Base-by-base conservation (phyloP, 2,329 filamentous ascomycete genomes). In the Ciborinia camelliae region DNA sequence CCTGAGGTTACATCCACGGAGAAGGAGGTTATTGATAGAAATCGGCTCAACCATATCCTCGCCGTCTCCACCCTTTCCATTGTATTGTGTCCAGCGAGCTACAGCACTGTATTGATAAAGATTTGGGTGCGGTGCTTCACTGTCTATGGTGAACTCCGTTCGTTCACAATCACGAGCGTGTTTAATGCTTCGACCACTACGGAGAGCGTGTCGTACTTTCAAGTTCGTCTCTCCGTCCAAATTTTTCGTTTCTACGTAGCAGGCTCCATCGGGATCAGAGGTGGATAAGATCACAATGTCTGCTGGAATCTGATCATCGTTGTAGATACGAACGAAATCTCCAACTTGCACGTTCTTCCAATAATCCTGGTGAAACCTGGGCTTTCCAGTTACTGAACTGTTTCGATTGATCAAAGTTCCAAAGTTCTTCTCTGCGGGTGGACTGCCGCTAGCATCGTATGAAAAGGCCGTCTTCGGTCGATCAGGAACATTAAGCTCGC, bases 211-310 rank as follows among this genome's bases (percentile, higher is more conserved):
- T 66, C 95, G 90, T 67, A 97, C 92, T 78, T 99, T 99, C 68
- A 99, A 80, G 73, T 99, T 99, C 2, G 95, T 99, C 79, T 99
- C 95, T 59, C 95, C 95, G 73, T 99, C 95, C 80, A 99, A 76
- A 75, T 97, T 98, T 81, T 98, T 99, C 2, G 95, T 99, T 78
- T 99, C 95, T 28, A 99, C 90, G 72, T 97, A 99, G 77, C 95
- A 99, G 45, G 91, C 91, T 59, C 95, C 95, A 72, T 99, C 95
- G 0, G 90, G 84, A 72, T 98, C 95, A 2, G 95, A 97, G 0
- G 95, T 98, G 2, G 95, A 91, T 30, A 99, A 79, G 51, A 99
- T 90, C 55, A 98, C 89, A 54, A 99, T 82, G 77, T 99, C 95
- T 55, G 95, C 94, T 1, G 95, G 96, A 30, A 99, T 86, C 71